phyloP scores from a whole-genome alignment of 768 basidiomycete species.

The Tylopilus intermedius region DNA sequence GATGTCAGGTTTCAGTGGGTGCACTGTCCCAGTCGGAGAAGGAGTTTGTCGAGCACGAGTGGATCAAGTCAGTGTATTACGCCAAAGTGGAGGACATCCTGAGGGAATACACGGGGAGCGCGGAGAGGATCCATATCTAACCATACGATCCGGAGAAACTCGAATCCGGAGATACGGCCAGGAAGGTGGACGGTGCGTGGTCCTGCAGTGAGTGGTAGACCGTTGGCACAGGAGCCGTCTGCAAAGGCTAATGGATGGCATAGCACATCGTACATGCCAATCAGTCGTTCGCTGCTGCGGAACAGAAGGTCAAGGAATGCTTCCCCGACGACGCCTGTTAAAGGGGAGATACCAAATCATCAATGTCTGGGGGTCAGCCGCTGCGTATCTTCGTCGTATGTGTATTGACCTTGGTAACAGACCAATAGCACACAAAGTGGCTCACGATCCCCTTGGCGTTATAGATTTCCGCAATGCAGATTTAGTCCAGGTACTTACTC shows the following conservation, averaged over 20 bases:
- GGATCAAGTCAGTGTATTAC: not conserved
- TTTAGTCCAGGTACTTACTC: conserved; percentile 24
- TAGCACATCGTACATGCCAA: not conserved
- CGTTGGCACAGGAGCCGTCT: not conserved
- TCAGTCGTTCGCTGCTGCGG: not conserved
- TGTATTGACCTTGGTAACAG: not conserved
- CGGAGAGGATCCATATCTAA: conserved; percentile 1
- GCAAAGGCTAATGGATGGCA: not conserved
- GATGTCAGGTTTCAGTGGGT: not conserved
- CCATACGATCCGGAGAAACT: not conserved
- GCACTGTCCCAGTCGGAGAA: not conserved
- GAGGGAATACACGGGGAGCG: not conserved
- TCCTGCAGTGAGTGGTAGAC: not conserved
- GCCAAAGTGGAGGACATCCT: not conserved
- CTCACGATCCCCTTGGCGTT: not conserved
- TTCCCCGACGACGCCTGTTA: conserved; percentile 38
- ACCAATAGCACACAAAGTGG: conserved; percentile 2
- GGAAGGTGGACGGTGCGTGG: not conserved
- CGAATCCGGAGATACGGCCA: not conserved
- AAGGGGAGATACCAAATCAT: conserved; percentile 37
- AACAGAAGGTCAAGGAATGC: conserved; percentile 16
- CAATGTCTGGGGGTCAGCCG: conserved; percentile 37
- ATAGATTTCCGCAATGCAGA: not conserved
- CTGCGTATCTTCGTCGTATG: not conserved
- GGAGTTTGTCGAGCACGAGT: not conserved